Base-by-base conservation (phyloP, 2,329 filamentous ascomycete genomes). In the Didymella pomorum region DNA sequence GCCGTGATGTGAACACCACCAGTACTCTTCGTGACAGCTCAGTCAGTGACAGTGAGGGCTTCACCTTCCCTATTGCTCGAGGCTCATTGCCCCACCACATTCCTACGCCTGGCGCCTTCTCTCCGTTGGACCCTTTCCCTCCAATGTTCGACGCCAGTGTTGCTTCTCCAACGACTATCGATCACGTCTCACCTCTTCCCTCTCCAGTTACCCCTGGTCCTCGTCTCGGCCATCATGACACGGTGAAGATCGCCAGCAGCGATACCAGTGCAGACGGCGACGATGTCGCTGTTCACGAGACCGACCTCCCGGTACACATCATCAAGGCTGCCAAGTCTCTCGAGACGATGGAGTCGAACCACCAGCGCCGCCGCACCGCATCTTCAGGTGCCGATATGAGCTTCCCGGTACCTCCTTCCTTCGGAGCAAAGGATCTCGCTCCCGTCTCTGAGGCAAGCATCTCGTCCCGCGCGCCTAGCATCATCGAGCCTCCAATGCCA, bases 221-320 rank as follows among this genome's bases (percentile, higher is more conserved):
- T 25, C 68, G 69, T 18, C 49, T 62, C 4, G 69, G 65, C 8
- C 72, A 74, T 14, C 73, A 72, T 26, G 59, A 76, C 10, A 53
- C 63, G 11, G 73, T 77, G 29, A 76, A 76, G 55, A 75, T 77
- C 12, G 75, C 74, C 8, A 69, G 65, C 51, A 78, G 76, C 53
- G 75, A 76, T 21, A 69, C 64, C 11, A 69, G 68, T 51, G 71
- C 71, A 26, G 73, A 76, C 8, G 52, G 55, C 29, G 74, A 76
- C 9, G 73, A 75, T 11, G 56, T 71, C 14, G 41, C 62, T 6
- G 52, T 70, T 16, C 62, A 68, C 3, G 65, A 71, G 3, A 67
- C 60, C 2, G 67, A 69, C 8, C 58, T 63, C 2, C 66, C 65
- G n/a, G 46, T 64, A 12, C 65, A 62, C 18, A 68, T 65, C 57